Conservation (phyloP, 1,284 basidiomycete genomes). For the Trichosporon ovoides region DNA sequence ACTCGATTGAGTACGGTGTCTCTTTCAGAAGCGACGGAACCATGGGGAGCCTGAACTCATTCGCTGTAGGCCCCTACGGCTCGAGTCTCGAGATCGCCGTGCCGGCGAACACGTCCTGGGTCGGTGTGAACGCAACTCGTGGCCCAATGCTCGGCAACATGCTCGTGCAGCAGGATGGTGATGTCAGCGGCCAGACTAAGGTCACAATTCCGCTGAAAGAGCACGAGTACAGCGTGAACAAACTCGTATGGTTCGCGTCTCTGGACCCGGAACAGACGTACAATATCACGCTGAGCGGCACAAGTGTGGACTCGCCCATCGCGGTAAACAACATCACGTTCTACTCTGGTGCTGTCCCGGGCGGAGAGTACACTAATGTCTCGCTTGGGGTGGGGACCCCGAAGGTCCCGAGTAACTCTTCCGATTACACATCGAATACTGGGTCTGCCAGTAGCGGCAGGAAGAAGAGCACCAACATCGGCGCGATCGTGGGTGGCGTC, state of each 20-base stretch:
- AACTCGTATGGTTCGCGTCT: background rate
- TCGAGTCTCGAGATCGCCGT: background rate
- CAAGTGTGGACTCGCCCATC: background rate
- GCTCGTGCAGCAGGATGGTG: background rate
- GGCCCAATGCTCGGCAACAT: background rate
- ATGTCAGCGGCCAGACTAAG: background rate
- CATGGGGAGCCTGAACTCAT: background rate
- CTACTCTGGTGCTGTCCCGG: background rate
- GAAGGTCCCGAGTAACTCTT: background rate
- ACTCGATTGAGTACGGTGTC: too few relatives aligned
- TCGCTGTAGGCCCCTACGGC: too few relatives aligned
- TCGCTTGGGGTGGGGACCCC: background rate
- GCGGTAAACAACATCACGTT: background rate
- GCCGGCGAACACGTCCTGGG: constrained; percentile 3
- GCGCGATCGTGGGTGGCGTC: background rate
- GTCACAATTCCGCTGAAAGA: background rate
- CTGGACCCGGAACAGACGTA: background rate
- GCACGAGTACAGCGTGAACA: background rate
- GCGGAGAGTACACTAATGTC: too few relatives aligned
- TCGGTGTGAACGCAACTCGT: background rate
- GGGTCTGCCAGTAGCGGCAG: background rate
- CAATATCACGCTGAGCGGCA: background rate
- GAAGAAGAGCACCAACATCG: background rate
- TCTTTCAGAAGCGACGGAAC: background rate
- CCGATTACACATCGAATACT: too few relatives aligned